Percentiles rank a stretch among this genome's conserved stretches.
These are phyloP conservation scores for Cyberlindnera misumaiensis DNA, from an alignment of 805 yeast species.

Conservation along the genomic window DNA sequence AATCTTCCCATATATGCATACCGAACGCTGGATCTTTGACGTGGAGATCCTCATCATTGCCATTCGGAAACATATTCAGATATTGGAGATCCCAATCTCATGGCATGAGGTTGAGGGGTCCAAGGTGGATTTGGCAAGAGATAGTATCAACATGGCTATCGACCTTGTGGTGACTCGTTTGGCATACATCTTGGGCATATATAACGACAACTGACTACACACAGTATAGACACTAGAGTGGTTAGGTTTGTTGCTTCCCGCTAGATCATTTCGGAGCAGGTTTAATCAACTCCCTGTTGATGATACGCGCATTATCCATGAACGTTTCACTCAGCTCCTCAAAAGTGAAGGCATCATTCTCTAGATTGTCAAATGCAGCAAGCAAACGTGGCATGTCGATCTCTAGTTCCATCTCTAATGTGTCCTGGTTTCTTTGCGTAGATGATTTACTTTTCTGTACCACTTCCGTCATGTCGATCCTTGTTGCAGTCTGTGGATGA, in stretches of 20 bases:
- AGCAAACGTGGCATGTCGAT: conserved; percentile 38
- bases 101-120: conserved; percentile 98
- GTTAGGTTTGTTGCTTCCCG: not conserved
- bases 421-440: conserved; percentile 18
- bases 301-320: conserved; percentile 50
- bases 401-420: conserved; percentile 46
- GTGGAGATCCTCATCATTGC: conserved; percentile 87
- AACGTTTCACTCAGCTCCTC: conserved; percentile 53
- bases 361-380: conserved; percentile 32
- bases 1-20: conserved; percentile 88
- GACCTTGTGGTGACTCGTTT: conserved; percentile 86
- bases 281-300: conserved; percentile 20
- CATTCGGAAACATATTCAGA: conserved; percentile 55
- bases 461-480: conserved; percentile 67
- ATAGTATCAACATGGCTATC: conserved; percentile 86
- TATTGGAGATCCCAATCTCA: conserved; percentile 76
- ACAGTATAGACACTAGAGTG: not conserved
- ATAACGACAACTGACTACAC: conserved; percentile 33
- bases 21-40: conserved; percentile 98
- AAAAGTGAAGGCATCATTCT: conserved; percentile 44
- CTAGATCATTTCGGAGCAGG: conserved; percentile 5
- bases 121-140: conserved; percentile 86
- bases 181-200: conserved; percentile 83
- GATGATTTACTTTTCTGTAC: conserved; percentile 21
- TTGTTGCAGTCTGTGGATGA: conserved; percentile 68